phyloP scores from a whole-genome alignment of 2,329 filamentous ascomycete species.

The Chrysoporthe puriensis region DNA sequence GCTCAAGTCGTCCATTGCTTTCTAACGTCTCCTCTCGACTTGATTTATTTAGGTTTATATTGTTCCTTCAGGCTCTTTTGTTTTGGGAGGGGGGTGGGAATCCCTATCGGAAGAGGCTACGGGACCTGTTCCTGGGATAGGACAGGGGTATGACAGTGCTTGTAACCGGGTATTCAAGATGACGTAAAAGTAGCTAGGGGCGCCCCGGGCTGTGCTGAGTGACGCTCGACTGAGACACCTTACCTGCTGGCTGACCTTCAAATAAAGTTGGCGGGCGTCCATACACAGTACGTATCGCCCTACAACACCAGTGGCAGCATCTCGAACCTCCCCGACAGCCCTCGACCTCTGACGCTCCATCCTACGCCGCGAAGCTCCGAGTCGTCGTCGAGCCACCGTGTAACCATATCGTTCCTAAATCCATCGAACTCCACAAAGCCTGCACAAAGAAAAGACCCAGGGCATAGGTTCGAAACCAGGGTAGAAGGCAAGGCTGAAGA shows the following conservation, averaged over 20 bases:
- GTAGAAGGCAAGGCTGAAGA: neutral
- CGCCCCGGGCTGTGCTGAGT: neutral
- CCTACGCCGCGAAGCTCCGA: neutral
- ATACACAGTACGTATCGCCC: neutral
- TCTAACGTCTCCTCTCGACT: neutral
- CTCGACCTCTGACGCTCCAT: neutral
- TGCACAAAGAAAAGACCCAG: neutral
- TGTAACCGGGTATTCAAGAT: neutral
- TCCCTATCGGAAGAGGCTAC: neutral
- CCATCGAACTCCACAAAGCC: neutral
- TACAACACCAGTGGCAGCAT: neutral
- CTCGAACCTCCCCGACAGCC: neutral
- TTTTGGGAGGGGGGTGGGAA: neutral
- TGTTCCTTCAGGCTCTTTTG: neutral
- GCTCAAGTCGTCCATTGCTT: neutral
- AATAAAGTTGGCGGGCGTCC: no score
- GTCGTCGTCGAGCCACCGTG: neutral
- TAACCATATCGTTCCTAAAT: neutral
- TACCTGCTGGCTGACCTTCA: no score
- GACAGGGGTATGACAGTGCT: neutral
- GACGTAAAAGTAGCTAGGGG: constrained; percentile 9
- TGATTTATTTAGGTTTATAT: neutral
- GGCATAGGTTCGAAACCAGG: neutral
- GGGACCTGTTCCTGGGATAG: neutral
- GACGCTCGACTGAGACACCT: no score